phyloP scores from a whole-genome alignment of 225 moss, liverwort and hornwort genomes.

The Lunularia cruciata region DNA sequence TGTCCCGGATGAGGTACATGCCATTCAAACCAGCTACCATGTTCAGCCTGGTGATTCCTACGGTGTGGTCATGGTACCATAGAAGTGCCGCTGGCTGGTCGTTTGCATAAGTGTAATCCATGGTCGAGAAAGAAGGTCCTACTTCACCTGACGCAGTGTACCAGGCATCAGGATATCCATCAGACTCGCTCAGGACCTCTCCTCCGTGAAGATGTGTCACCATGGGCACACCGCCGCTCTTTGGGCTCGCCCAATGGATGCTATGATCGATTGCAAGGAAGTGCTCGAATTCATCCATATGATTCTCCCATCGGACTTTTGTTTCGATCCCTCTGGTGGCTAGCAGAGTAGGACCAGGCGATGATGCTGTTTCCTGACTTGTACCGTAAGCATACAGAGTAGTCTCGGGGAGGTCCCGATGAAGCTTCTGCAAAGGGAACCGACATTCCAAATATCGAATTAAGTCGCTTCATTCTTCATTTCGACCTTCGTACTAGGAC shows the following conservation, averaged over 20 bases:
- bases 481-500: too few species aligned
- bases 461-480: too few species aligned
- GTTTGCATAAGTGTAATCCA: conserved; percentile 55
- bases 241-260: conserved; percentile 52
- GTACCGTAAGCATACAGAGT: conserved; percentile 24
- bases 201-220: conserved; percentile 59
- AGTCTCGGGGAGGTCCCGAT: conserved; percentile 19
- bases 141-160: conserved; percentile 44
- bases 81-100: conserved; percentile 44
- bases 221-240: conserved; percentile 48
- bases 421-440: conserved; percentile 37
- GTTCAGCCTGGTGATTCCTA: conserved; percentile 60
- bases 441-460: too few species aligned
- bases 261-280: conserved; percentile 39
- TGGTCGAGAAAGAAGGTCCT: conserved; percentile 32
- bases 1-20: conserved; percentile 16
- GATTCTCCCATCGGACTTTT: conserved; percentile 35
- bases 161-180: conserved; percentile 68
- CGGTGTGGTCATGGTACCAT: conserved; percentile 70
- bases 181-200: conserved; percentile 36
- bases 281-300: conserved; percentile 19
- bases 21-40: conserved; percentile 46
- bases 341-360: conserved; percentile 15
- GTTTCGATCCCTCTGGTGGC: not conserved
- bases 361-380: conserved; percentile 8